Evolutionary conservation across 345 rosid species (phyloP).

Genomic region (Hirschfeldia incana): DNA sequence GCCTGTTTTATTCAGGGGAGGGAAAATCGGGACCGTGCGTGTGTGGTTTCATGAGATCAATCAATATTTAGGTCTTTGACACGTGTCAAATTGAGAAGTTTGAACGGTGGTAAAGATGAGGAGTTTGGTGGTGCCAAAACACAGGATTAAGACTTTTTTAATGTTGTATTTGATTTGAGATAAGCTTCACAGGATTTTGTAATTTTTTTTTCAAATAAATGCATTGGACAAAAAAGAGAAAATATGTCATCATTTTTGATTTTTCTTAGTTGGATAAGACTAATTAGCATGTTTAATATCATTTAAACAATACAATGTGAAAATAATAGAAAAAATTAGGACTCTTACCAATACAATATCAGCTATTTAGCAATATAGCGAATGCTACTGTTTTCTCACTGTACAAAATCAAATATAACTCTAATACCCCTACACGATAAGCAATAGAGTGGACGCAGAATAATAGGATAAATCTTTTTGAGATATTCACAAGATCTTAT

Average conservation of each 20-base stretch:
- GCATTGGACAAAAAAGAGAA: not conserved
- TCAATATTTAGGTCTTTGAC: not conserved
- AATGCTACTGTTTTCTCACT: not conserved
- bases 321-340: not conserved
- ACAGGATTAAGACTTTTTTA: not conserved
- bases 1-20: not conserved
- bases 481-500: not conserved
- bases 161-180: not conserved
- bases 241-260: not conserved
- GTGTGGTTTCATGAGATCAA: not conserved
- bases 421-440: not conserved
- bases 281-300: not conserved
- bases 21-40: not conserved
- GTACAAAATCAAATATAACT: not conserved
- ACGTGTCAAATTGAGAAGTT: not conserved
- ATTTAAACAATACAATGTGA: no score
- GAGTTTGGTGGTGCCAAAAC: not conserved
- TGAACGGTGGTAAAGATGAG: not conserved
- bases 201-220: not conserved
- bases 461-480: not conserved
- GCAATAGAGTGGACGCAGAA: not conserved
- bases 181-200: not conserved
- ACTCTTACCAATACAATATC: not conserved
- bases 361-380: not conserved
- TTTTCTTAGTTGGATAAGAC: not conserved